Conservation (phyloP, 1,284 basidiomycete species). For the Fomitopsis palustris region DNA sequence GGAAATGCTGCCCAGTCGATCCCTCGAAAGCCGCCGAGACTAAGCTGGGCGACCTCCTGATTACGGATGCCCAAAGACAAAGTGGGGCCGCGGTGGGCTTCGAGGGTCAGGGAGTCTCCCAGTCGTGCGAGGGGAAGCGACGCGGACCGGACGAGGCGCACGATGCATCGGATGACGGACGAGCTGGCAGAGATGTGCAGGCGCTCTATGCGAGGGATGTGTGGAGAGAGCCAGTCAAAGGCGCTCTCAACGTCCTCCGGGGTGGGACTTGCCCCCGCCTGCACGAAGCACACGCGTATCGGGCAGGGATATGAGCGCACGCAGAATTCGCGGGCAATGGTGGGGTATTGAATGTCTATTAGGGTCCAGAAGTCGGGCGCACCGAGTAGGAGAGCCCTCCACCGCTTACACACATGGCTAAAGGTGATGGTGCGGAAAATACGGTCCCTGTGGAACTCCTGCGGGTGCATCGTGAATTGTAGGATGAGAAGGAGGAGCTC, state of each 20-base stretch:
- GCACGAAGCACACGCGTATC: not conserved
- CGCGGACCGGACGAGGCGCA: not conserved
- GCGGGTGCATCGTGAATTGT: not conserved
- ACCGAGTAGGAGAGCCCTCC: not conserved
- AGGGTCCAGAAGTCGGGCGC: slow-evolving; percentile 3
- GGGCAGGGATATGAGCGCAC: not conserved
- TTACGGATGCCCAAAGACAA: not conserved
- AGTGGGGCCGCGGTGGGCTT: not conserved
- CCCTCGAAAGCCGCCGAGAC: not conserved
- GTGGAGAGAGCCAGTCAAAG: not conserved
- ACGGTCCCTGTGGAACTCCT: not conserved
- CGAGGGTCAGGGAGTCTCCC: not conserved
- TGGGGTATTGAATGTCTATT: slow-evolving; percentile 2
- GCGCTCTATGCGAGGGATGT: not conserved
- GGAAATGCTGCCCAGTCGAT: not conserved
- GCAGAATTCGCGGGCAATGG: slow-evolving; percentile 4
- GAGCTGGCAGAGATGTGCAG: not conserved
- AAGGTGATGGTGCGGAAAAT: not conserved
- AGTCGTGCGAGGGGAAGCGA: not conserved
- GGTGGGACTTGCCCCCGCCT: not conserved
- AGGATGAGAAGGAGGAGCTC: slow-evolving; percentile 2
- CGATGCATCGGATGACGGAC: not conserved
- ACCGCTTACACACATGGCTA: slow-evolving; percentile 3
- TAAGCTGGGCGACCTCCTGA: not conserved
- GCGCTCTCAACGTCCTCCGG: not conserved